Conservation (phyloP, 768 basidiomycete species). For the Leucogyrophana mollusca region DNA sequence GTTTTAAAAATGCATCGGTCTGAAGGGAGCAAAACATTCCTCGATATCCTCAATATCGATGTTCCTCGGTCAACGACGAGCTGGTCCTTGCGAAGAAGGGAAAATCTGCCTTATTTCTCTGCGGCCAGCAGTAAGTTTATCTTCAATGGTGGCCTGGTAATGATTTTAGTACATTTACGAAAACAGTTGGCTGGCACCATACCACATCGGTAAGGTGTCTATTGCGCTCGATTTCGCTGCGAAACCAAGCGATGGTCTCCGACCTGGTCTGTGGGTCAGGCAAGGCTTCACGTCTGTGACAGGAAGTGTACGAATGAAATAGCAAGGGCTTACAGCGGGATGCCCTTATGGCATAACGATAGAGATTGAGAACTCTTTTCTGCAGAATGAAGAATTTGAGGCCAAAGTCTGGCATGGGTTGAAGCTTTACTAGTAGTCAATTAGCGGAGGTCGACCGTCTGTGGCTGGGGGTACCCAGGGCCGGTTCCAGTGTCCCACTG, state of each 20-base stretch:
- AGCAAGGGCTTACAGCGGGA: slow-evolving; percentile 49
- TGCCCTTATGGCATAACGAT: slow-evolving; percentile 67
- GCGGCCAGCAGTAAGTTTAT: slow-evolving; percentile 50
- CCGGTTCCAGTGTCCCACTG: slow-evolving; percentile 4
- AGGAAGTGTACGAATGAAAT: slow-evolving; percentile 6
- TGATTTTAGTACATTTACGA: not conserved
- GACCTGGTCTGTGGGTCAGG: slow-evolving; percentile 56
- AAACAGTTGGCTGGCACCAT: slow-evolving; percentile 14
- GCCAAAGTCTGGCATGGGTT: slow-evolving; percentile 30
- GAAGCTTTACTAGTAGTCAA: slow-evolving; percentile 1
- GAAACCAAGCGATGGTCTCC: slow-evolving; percentile 74
- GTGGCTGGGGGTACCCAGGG: no score
- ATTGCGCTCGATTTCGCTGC: slow-evolving; percentile 68
- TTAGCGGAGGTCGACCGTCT: not conserved
- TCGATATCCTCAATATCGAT: no score
- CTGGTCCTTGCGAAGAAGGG: slow-evolving; percentile 27
- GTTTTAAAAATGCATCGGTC: no score
- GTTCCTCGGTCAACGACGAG: no score
- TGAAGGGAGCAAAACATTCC: no score
- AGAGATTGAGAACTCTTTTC: slow-evolving; percentile 58
- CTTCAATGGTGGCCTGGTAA: slow-evolving; percentile 56
- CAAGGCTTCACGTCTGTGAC: slow-evolving; percentile 43
- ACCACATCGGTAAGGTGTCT: slow-evolving; percentile 58
- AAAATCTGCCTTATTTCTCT: slow-evolving; percentile 65
- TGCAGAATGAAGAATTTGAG: slow-evolving; percentile 78